These are phyloP conservation scores for Curvularia lunata DNA, from an alignment of 2,329 filamentous ascomycete species.

Conservation along the genomic window DNA sequence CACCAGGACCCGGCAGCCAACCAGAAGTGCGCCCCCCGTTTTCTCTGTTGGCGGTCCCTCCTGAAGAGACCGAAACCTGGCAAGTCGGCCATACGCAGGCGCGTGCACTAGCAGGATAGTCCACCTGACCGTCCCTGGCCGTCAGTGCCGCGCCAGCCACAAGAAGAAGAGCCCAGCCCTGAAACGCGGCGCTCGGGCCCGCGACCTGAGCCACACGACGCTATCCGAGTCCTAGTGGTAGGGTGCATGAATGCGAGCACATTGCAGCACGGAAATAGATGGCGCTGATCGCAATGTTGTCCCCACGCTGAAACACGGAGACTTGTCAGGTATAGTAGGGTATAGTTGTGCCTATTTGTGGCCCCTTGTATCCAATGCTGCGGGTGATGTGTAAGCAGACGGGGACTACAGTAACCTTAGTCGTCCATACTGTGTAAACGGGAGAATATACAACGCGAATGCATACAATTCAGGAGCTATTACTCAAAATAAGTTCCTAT, in stretches of 20 bases:
- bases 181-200: conserved; percentile 2
- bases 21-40: conserved; percentile 6
- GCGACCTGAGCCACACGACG: conserved; percentile 19
- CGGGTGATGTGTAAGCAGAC: too few species aligned
- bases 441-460: too few species aligned
- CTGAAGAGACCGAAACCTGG: conserved; percentile 9
- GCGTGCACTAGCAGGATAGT: conserved; percentile 17
- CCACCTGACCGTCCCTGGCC: not conserved
- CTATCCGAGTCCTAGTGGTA: not conserved
- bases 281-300: not conserved
- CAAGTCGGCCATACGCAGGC: conserved; percentile 9
- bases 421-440: too few species aligned
- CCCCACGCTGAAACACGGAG: not conserved
- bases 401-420: too few species aligned
- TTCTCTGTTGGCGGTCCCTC: conserved; percentile 12
- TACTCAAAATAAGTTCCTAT: not conserved
- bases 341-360: not conserved
- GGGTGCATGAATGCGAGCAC: not conserved
- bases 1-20: conserved; percentile 15
- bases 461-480: too few species aligned
- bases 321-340: not conserved
- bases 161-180: not conserved
- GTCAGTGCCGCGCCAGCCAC: not conserved
- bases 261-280: not conserved
- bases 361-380: not conserved